Percentiles rank a stretch among this genome's conserved stretches.
Conservation (phyloP, 495 filamentous ascomycete genomes). For the Neurospora sp. region DNA sequence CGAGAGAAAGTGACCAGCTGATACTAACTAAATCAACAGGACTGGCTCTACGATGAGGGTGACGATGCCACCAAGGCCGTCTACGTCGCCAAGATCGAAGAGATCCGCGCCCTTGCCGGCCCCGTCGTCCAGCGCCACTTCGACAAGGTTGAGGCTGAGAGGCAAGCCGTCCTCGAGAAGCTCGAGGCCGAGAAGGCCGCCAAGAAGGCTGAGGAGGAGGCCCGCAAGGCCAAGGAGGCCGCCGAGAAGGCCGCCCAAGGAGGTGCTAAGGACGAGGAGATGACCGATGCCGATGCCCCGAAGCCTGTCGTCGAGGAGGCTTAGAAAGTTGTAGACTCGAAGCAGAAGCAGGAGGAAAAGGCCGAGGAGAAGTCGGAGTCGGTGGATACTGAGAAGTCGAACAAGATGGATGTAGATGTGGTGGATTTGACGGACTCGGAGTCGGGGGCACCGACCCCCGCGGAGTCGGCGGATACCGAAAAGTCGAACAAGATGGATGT, state of each 20-base stretch:
- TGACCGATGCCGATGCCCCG: constrained; percentile 43
- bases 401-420: no score
- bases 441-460: not conserved
- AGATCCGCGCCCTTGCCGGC: constrained; percentile 81
- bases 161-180: constrained; percentile 60
- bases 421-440: not conserved
- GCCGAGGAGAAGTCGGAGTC: not conserved
- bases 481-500: not conserved
- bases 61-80: constrained; percentile 89
- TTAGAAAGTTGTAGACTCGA: not conserved
- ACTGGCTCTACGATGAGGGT: constrained; percentile 98
- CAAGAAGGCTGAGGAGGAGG: constrained; percentile 63
- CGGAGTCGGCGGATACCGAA: not conserved
- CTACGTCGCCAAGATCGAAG: constrained; percentile 90
- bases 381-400: not conserved
- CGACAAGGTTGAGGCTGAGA: constrained; percentile 87
- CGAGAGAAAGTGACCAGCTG: not conserved
- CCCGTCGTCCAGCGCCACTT: constrained; percentile 91
- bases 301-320: constrained; percentile 35
- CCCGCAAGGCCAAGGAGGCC: constrained; percentile 34
- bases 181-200: constrained; percentile 75
- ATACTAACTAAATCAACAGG: constrained; percentile 39
- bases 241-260: constrained; percentile 26
- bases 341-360: not conserved
- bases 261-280: constrained; percentile 41